A percentile compares a stretch with the other conserved stretches of the same genome.
Evolutionary conservation across 176 grass and related monocot genomes (phyloP).

Genomic region (Aechmea fasciata): DNA sequence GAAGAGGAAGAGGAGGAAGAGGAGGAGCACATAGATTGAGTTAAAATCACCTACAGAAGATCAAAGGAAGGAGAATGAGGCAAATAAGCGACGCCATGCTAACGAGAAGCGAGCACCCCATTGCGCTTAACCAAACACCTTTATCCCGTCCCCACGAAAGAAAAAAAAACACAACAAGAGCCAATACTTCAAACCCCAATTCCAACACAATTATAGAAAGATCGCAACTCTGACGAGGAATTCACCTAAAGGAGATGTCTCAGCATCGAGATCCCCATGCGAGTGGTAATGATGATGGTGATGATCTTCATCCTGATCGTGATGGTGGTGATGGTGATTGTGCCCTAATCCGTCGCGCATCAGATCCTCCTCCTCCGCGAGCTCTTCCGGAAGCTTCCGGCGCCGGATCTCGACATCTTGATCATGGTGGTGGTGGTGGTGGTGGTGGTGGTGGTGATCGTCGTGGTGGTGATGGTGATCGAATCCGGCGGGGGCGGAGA

Average conservation of each 20-base stretch:
- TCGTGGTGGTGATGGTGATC: conserved; percentile 31
- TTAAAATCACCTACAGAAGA: conserved; percentile 55
- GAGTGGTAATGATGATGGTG: conserved; percentile 28
- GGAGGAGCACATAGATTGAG: not conserved
- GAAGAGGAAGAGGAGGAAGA: not conserved
- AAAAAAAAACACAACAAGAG: not conserved
- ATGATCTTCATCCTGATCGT: conserved; percentile 6
- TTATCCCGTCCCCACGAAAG: conserved; percentile 6
- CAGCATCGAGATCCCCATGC: conserved; percentile 28
- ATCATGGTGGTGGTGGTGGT: conserved; percentile 16
- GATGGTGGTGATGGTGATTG: conserved; percentile 5
- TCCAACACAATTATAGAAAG: conserved; percentile 4
- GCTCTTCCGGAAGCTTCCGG: conserved; percentile 63
- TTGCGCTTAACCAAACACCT: conserved; percentile 83
- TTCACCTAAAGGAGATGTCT: conserved; percentile 57
- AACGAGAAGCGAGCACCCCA: conserved; percentile 94
- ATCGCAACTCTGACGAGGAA: not conserved
- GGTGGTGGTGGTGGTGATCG: too few species aligned
- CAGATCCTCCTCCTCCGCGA: conserved; percentile 97
- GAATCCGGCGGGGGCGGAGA: conserved; percentile 18
- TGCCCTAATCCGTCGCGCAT: conserved; percentile 36
- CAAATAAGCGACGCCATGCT: conserved; percentile 94
- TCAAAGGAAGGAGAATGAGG: conserved; percentile 81
- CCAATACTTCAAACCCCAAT: not conserved
- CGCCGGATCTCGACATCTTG: conserved; percentile 37